These are phyloP conservation scores for Globisporangium polare DNA, from an alignment of 352 stramenopile species.

Conservation along the genomic window DNA sequence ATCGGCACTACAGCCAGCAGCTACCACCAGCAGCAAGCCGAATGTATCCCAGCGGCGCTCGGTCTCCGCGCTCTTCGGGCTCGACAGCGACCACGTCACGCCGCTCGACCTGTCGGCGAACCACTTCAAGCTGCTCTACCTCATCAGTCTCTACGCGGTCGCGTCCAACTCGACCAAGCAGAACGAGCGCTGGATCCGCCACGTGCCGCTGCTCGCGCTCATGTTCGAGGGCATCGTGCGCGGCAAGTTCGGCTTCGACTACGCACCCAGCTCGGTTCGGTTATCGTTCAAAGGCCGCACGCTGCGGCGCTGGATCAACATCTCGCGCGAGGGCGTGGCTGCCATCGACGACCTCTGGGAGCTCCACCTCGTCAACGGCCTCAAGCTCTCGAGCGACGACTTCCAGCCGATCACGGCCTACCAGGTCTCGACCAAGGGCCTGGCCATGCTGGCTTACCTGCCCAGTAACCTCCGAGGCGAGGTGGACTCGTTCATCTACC, in stretches of 20 bases:
- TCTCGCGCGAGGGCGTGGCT: constrained; percentile 93
- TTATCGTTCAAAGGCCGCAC: constrained; percentile 90
- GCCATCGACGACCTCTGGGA: constrained; percentile 95
- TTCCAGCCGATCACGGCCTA: constrained; percentile 96
- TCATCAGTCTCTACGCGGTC: constrained; percentile 94
- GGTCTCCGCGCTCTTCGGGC: not conserved
- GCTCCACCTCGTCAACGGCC: constrained; percentile 89
- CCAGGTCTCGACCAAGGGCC: constrained; percentile 91
- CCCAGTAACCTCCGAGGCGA: constrained; percentile 62
- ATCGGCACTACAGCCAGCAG: not conserved
- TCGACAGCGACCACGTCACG: constrained; percentile 1
- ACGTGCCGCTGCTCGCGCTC: constrained; percentile 93
- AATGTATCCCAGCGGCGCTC: not conserved
- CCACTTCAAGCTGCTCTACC: constrained; percentile 95
- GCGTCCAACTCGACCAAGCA: constrained; percentile 84
- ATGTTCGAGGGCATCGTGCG: constrained; percentile 96
- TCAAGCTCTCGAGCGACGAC: constrained; percentile 92
- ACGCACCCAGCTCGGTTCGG: constrained; percentile 93
- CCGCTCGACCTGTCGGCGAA: constrained; percentile 86
- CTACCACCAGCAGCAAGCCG: not conserved
- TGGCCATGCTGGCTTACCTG: constrained; percentile 84
- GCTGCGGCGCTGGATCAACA: constrained; percentile 88
- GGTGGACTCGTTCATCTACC: constrained; percentile 63
- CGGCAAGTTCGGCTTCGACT: constrained; percentile 95
- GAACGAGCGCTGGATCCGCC: constrained; percentile 95